Base-by-base conservation (phyloP, 805 yeast genomes). In the Wickerhamomyces mucosus region DNA sequence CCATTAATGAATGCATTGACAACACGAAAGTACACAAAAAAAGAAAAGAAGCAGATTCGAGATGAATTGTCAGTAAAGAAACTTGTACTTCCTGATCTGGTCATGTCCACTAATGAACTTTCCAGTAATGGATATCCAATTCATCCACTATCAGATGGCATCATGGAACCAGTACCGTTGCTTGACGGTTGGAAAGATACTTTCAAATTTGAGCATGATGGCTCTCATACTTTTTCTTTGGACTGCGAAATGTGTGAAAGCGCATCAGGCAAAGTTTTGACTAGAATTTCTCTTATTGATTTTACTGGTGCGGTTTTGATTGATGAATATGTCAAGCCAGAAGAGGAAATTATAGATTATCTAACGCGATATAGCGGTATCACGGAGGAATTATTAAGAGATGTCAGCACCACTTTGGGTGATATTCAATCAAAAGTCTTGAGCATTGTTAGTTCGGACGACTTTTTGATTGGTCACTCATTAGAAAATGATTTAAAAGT, bases 231-330 rank as follows among this genome's bases (percentile, higher is more conserved):
- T 0, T 84, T 72, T 58, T 92, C 94, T 0, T 42, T 92, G 14
- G 98, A 89, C 56, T 92, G 98, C 62, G 98, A 89, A 56, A 92
- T 89, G 85, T 85, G 96, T 51, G 58, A 66, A 36, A 56, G 88
- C 0, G 69, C 60, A 0, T 39, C 47, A 2, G 86, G 85, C 0
- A 65, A 67, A 26, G 94, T 73, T 1, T 60, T 89, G 25, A 75
- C 97, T 0, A 64, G 96, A 32, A 72, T 83, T 0, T 81, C 95
- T 3, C 41, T 92, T 8, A 69, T 86, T 1, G 76, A 81, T 50
- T 73, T 69, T 43, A 65, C 73, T 31, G 69, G 67, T 13, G 65
- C 69, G 5, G 69, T 78, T 0, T 51, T 89, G 0, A 55, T 79
- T 37, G 95, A 88, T 48, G 68, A 74, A 39, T 65, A 74, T 15